phyloP scores from a whole-genome alignment of 2,329 filamentous ascomycete species.

The Paraphaeosphaeria sporulosa region DNA sequence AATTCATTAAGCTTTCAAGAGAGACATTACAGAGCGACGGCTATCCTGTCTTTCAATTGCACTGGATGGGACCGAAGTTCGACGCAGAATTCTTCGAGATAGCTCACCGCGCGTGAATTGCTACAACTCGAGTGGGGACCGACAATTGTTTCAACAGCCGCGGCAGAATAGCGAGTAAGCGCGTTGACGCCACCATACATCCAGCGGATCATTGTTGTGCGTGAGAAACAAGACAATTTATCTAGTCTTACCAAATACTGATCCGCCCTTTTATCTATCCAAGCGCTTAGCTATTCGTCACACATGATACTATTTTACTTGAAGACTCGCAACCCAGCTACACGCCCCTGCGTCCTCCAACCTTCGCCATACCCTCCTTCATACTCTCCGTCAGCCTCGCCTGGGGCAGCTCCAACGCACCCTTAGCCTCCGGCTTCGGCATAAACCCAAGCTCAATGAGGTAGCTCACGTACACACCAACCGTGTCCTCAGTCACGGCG shows the following conservation, averaged over 20 bases:
- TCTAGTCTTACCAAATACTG: not conserved
- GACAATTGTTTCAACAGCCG: too few species aligned
- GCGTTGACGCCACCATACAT: too few species aligned
- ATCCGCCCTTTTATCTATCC: conserved; percentile 6
- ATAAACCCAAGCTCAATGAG: conserved; percentile 70
- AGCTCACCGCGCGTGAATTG: too few species aligned
- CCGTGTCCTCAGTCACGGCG: conserved; percentile 66
- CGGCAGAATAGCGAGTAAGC: too few species aligned
- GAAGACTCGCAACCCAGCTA: conserved; percentile 5
- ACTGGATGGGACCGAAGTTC: too few species aligned
- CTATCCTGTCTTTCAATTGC: too few species aligned
- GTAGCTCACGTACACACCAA: conserved; percentile 71
- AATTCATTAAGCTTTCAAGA: too few species aligned
- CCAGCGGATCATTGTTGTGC: not conserved
- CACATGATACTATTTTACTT: not conserved
- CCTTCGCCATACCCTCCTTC: conserved; percentile 44
- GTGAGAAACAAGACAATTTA: not conserved
- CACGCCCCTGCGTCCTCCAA: conserved; percentile 41
- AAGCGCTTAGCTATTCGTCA: not conserved
- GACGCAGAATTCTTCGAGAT: too few species aligned
- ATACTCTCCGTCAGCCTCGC: conserved; percentile 40
- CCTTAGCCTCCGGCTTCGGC: conserved; percentile 44
- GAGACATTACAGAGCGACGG: too few species aligned
- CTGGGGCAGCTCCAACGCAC: conserved; percentile 36
- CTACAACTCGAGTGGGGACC: too few species aligned